phyloP scores from a whole-genome alignment of 2,329 filamentous ascomycete species.

The Hypomyces perniciosus region DNA sequence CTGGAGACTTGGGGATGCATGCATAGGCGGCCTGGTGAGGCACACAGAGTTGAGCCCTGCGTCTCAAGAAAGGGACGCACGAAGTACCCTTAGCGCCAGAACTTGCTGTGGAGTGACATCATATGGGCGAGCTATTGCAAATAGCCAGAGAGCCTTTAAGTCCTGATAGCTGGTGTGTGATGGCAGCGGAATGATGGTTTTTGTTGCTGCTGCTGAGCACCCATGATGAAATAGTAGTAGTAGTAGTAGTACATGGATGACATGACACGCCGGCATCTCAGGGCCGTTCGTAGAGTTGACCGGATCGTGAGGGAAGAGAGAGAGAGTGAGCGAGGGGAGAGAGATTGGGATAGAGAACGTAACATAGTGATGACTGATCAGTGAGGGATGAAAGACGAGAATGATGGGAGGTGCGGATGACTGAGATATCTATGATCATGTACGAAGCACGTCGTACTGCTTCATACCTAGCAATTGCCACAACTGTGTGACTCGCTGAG shows the following conservation, averaged over 20 bases:
- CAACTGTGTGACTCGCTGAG: background rate
- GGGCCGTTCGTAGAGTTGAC: no score
- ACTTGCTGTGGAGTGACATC: conserved; percentile 4
- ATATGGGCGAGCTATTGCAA: background rate
- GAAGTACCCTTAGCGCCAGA: conserved; percentile 1
- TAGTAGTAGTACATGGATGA: background rate
- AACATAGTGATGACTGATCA: background rate
- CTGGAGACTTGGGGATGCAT: background rate
- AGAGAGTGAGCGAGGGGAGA: no score
- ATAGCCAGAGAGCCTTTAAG: no score
- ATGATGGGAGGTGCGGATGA: background rate
- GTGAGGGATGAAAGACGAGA: background rate
- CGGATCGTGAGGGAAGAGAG: background rate
- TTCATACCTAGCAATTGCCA: no score
- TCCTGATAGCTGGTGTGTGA: no score
- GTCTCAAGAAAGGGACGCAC: background rate
- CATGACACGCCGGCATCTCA: background rate
- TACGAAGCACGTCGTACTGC: no score
- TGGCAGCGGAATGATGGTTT: background rate
- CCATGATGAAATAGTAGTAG: background rate
- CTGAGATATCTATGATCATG: background rate
- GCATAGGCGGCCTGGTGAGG: background rate
- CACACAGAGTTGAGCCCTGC: background rate
- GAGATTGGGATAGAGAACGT: background rate
- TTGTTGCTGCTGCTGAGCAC: background rate